Percentiles rank a stretch among this genome's conserved stretches.
Evolutionary conservation across 371 early-diverging fungal species (phyloP).

Genomic region (Phascolomyces articulosus): DNA sequence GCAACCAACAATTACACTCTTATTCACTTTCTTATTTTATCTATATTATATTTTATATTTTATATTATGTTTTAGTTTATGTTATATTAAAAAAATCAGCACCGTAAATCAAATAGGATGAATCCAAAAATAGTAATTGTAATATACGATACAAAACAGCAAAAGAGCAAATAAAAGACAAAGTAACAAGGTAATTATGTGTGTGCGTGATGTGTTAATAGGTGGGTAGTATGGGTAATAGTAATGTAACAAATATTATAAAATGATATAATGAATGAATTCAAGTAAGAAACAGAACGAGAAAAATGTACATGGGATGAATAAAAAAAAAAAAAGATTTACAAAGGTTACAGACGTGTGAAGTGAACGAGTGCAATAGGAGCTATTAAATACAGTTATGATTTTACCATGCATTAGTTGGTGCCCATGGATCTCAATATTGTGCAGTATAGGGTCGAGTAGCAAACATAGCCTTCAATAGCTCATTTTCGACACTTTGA

Average conservation of each 20-base stretch:
- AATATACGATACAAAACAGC: not conserved
- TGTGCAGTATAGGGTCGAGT: constrained; percentile 12
- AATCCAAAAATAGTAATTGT: not conserved
- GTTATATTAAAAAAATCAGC: not conserved
- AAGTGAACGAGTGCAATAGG: not conserved
- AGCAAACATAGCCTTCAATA: constrained; percentile 15
- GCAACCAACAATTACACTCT: not conserved
- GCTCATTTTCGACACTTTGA: constrained; percentile 29
- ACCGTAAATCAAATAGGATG: not conserved
- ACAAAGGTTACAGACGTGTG: not conserved
- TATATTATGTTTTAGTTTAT: not conserved
- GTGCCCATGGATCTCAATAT: constrained; percentile 7
- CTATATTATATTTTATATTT: not conserved
- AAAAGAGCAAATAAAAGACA: not conserved
- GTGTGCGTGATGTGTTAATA: too few relatives aligned
- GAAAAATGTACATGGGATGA: not conserved
- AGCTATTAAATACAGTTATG: not conserved
- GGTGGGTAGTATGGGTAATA: too few relatives aligned
- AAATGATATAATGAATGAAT: not conserved
- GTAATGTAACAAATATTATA: constrained; percentile 4
- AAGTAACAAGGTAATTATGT: too few relatives aligned
- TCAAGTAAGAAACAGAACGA: not conserved
- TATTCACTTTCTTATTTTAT: not conserved
- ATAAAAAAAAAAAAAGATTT: not conserved
- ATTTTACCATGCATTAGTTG: constrained; percentile 5